Base-by-base conservation (phyloP, 2,329 filamentous ascomycete genomes). In the Penicillium sp. region DNA sequence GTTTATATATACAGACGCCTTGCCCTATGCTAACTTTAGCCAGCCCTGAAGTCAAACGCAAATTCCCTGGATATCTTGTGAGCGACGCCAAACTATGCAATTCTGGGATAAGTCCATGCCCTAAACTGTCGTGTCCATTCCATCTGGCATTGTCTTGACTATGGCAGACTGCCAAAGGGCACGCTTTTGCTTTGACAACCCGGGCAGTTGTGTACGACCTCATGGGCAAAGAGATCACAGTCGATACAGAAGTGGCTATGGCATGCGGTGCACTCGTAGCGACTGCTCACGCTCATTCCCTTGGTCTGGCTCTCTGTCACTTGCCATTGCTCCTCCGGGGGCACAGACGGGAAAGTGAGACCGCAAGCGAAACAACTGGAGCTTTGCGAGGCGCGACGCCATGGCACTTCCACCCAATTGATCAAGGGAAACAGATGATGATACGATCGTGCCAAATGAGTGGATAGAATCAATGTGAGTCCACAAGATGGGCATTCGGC, bases 161-260 rank as follows among this genome's bases (percentile, higher is more conserved):
- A 44, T 27, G 9, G 40, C 46, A 29, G 14, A 36, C 39, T 34
- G 40, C 27, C n/a, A n/a, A 35, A 27, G 12, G 39, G 51, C 38
- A 38, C 3, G 16, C 55, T 62, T 42, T 60, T 66, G 57, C 75
- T 77, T 57, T 84, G 86, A 68, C 93, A 99, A 0, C 92, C 92
- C 0, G 93, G 91, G 64, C 93, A 99, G 70, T 97, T 97, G 68
- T 99, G 92, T 43, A 95, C 81, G 11, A 95, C 83, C 72, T 96
- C 90, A 67, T 99, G 93, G 19, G 89, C 87, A 72, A 93, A 96
- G 19, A 96, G 83, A 69, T 99, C 93, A 69, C 93, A 99, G 68
- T 99, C 93, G 57, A 99, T 95, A 75, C 93, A 99, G 67, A 97
- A 99, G 72, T 97, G 92, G 52, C 88, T 84, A 3, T 80, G 73